These are phyloP conservation scores for Saussurea involucrata DNA, from an alignment of 129 eudicot genomes.

Conservation along the genomic window DNA sequence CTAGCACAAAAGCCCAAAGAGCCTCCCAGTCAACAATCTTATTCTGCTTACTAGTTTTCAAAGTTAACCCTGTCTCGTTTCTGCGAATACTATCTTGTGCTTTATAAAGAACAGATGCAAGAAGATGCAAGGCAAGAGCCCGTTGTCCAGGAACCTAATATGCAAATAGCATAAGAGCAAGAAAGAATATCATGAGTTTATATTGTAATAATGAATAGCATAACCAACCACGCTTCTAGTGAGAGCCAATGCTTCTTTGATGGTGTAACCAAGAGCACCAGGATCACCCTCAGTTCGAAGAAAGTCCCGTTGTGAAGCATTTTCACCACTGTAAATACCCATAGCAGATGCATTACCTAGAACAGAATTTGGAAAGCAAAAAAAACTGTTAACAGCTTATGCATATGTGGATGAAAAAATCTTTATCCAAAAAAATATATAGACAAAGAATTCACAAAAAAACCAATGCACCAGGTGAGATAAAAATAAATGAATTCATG, in stretches of 20 bases:
- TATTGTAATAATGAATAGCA: not conserved
- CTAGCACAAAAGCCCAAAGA: conserved; percentile 90
- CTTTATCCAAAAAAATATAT: not conserved
- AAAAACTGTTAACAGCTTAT: conserved; percentile 1
- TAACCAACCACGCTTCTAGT: conserved; percentile 82
- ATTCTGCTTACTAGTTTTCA: conserved; percentile 28
- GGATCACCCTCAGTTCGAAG: conserved; percentile 95
- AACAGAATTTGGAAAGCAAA: conserved; percentile 4
- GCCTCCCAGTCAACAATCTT: conserved; percentile 84
- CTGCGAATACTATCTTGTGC: conserved; percentile 48
- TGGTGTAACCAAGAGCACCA: conserved; percentile 93
- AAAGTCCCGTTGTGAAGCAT: conserved; percentile 78
- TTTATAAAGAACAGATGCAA: conserved; percentile 74
- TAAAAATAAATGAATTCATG: not conserved
- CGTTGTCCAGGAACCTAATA: conserved; percentile 91
- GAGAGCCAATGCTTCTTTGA: conserved; percentile 88
- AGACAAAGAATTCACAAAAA: not conserved
- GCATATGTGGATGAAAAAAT: not conserved
- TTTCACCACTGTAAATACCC: conserved; percentile 50
- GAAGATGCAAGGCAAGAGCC: conserved; percentile 78
- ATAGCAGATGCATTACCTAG: conserved; percentile 41
- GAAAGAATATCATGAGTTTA: not conserved
- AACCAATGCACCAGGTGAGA: not conserved
- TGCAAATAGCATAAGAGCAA: conserved; percentile 15
- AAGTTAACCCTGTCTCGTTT: conserved; percentile 38